phyloP scores from a whole-genome alignment of 1,139 yeast genomes.

The Pichia sp. region DNA sequence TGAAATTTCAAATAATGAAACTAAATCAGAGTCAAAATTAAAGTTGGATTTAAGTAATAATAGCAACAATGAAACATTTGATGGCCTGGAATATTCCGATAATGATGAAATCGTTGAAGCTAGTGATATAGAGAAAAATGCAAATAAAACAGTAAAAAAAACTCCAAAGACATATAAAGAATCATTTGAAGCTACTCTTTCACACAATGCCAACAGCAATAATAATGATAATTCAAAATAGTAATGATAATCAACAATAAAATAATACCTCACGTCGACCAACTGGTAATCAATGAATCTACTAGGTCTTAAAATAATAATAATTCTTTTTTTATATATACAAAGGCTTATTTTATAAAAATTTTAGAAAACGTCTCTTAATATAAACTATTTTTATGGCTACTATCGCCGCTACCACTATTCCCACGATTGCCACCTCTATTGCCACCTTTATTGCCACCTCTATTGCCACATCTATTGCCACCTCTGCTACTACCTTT shows the following conservation, averaged over 20 bases:
- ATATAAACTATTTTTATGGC: neutral
- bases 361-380: neutral
- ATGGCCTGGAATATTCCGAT: constrained; percentile 1
- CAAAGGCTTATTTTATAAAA: no score
- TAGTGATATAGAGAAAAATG: constrained; percentile 10
- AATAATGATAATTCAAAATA: no score
- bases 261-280: neutral
- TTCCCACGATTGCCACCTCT: constrained; percentile 4
- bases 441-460: neutral
- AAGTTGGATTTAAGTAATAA: neutral
- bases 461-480: constrained; percentile 1
- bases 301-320: neutral
- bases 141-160: constrained; percentile 9
- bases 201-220: neutral
- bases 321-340: neutral
- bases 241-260: neutral
- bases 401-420: constrained; percentile 1
- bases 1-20: constrained; percentile 2
- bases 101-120: constrained; percentile 12
- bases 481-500: neutral
- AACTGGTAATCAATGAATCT: neutral
- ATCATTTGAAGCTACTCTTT: constrained; percentile 12
- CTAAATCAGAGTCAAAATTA: neutral
- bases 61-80: neutral
- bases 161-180: constrained; percentile 12